Base-by-base conservation (phyloP, 768 basidiomycete genomes). In the Macrolepiota albuminosa region DNA sequence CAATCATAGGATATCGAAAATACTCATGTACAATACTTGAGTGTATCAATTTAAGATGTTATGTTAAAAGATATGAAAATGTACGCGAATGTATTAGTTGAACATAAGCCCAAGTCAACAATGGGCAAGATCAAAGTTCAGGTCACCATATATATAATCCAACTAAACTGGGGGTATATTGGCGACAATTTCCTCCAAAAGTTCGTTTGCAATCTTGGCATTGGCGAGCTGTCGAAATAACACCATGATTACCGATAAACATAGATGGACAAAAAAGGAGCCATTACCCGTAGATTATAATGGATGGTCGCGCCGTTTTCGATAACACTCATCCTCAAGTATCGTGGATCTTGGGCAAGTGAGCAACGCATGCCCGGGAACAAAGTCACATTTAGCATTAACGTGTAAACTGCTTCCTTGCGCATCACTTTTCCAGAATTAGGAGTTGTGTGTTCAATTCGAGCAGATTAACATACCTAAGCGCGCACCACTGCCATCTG, bases 331-430 rank as follows among this genome's bases (percentile, higher is more conserved):
- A 93, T 86, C 56, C 89, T 78, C 66, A 93, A 68, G 72, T 91
- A 93, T 65, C 90, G 83, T 18, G 89, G 88, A 67, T 93, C 90
- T 68, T 89, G 88, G 18, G 88, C 87, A 58, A 88, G 66, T 60
- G 75, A 76, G 70, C 86, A 89, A 57, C 79, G 80, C 89, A 93
- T 93, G 36, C 91, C 91, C 65, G 77, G 76, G 78, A 92, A 93
- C 55, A 93, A 75, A 50, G 86, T 83, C 52, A 86, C 82, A 65
- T 93, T 93, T 47, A 93, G 76, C 58, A 93, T 68, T 55, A 92
- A 71, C 2, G 88, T 79, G 68, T 85, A 87, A 21, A 92, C 90
- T 0, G 89, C 91, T 66, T 93, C 91, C 70, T 91, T 92, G 62
- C 91, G 82, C 89, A 93, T 91, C 21, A 93, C 91, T 92, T 49